Conservation (phyloP, 2,329 filamentous ascomycete genomes). For the Xylariales sp. region DNA sequence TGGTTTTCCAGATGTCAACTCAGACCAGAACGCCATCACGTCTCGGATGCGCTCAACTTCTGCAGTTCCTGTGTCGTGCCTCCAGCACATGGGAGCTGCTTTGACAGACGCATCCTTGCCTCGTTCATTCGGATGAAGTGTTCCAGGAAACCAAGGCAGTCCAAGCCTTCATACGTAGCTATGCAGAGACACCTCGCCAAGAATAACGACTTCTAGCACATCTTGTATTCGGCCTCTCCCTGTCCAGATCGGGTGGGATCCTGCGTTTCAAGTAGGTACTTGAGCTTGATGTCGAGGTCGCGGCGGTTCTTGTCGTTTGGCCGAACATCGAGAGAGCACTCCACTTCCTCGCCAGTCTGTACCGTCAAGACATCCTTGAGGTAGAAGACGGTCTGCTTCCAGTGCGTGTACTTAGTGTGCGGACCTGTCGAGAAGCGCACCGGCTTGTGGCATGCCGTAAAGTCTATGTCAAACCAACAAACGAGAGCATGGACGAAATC, state of each 20-base stretch:
- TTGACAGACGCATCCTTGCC: no score
- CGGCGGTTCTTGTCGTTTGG: slow-evolving; percentile 93
- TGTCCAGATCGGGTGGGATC: slow-evolving; percentile 65
- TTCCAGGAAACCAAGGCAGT: no score
- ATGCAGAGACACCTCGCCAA: no score
- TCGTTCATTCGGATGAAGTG: no score
- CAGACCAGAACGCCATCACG: no score
- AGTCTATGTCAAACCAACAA: slow-evolving; percentile 99
- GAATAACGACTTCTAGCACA: slow-evolving; percentile 58
- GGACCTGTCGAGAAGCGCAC: slow-evolving; percentile 95
- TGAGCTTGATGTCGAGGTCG: slow-evolving; percentile 86
- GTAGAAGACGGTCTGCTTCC: slow-evolving; percentile 99
- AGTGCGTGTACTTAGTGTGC: slow-evolving; percentile 98
- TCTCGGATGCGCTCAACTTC: no score
- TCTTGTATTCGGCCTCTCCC: slow-evolving; percentile 76
- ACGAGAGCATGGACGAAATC: slow-evolving; percentile 97
- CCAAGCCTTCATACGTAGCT: no score
- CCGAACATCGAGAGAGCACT: slow-evolving; percentile 70
- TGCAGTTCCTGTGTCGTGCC: no score
- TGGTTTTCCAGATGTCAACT: no score
- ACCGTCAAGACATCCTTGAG: slow-evolving; percentile 89
- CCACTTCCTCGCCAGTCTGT: slow-evolving; percentile 76
- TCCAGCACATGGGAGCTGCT: no score
- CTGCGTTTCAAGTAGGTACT: slow-evolving; percentile 73
- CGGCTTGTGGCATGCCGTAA: slow-evolving; percentile 96